phyloP scores from a whole-genome alignment of 495 filamentous ascomycete genomes.

The Penicillium atrosanguineum region DNA sequence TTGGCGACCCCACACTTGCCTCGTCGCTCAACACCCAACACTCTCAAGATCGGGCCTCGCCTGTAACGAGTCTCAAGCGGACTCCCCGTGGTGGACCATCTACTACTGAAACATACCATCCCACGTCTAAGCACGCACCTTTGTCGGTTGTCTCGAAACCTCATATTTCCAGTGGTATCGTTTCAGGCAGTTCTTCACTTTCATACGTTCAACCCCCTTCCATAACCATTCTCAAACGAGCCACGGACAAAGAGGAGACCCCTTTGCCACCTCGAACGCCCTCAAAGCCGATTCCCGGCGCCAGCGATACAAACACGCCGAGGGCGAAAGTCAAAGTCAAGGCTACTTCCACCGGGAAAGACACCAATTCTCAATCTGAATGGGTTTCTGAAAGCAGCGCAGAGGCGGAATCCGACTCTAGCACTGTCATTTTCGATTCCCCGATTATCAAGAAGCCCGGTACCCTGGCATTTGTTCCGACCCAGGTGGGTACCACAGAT shows the following conservation, averaged over 20 bases:
- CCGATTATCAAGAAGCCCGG: constrained; percentile 17
- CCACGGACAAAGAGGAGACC: neutral
- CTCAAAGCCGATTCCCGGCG: constrained; percentile 8
- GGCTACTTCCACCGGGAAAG: constrained; percentile 1
- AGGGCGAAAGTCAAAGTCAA: constrained; percentile 9
- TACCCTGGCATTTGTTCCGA: constrained; percentile 28
- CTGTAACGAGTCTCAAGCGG: constrained; percentile 22
- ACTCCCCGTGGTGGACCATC: constrained; percentile 1
- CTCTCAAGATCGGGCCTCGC: neutral
- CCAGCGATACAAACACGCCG: constrained; percentile 7
- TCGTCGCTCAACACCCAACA: neutral
- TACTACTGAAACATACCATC: neutral
- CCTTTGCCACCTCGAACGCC: constrained; percentile 6
- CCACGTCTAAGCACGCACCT: neutral
- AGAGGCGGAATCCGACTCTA: constrained; percentile 35
- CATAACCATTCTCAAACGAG: constrained; percentile 10
- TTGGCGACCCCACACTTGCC: neutral
- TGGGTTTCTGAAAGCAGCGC: constrained; percentile 31
- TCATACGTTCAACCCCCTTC: neutral
- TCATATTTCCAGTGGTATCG: neutral
- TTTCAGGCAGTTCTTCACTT: neutral
- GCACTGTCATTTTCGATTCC: constrained; percentile 33
- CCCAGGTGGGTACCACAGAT: constrained; percentile 25
- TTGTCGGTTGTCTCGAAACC: neutral
- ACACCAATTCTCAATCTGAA: neutral